Percentiles rank a stretch among this genome's conserved stretches.
Evolutionary conservation across 176 grass and related monocot genomes (phyloP).

Genomic region (Paspalum vaginatum): DNA sequence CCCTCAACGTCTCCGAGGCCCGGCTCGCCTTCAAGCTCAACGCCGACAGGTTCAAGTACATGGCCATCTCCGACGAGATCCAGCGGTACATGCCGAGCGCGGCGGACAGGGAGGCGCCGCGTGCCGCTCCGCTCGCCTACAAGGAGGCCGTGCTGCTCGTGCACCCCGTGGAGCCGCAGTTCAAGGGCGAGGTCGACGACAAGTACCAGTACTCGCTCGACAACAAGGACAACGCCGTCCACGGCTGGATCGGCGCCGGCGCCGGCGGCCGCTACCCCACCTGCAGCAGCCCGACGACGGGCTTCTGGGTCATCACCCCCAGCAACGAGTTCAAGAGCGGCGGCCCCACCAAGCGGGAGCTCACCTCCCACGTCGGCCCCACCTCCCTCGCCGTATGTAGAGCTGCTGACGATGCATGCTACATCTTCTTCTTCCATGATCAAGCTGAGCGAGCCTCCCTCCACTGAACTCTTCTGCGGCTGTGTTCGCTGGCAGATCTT

Average conservation of each 20-base stretch:
- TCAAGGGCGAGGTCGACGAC: slow-evolving; percentile 90
- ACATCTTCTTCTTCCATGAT: too few relatives aligned
- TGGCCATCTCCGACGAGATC: slow-evolving; percentile 70
- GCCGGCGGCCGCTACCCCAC: too few relatives aligned
- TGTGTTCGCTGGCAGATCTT: too few relatives aligned
- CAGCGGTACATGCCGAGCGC: slow-evolving; percentile 62
- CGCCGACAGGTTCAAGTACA: slow-evolving; percentile 61
- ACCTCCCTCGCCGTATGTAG: slow-evolving; percentile 56
- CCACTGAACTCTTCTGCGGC: too few relatives aligned
- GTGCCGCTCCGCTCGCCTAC: slow-evolving; percentile 47
- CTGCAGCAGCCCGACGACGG: slow-evolving; percentile 41
- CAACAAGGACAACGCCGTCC: slow-evolving; percentile 55
- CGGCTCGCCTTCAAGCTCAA: slow-evolving; percentile 64
- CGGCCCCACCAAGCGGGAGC: slow-evolving; percentile 64
- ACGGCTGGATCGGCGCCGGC: slow-evolving; percentile 64
- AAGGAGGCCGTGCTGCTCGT: slow-evolving; percentile 66
- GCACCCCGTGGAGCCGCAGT: slow-evolving; percentile 48
- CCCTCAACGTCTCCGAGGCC: slow-evolving; percentile 43
- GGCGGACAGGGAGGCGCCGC: slow-evolving; percentile 34
- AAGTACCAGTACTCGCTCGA: slow-evolving; percentile 77
- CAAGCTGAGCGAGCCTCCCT: too few relatives aligned
- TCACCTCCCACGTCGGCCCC: slow-evolving; percentile 83
- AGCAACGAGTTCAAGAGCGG: slow-evolving; percentile 77
- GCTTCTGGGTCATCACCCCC: slow-evolving; percentile 83
- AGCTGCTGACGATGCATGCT: neutral